Conservation (phyloP, 202 grass and related monocot genomes). For the Dendrocalamus latiflorus region DNA sequence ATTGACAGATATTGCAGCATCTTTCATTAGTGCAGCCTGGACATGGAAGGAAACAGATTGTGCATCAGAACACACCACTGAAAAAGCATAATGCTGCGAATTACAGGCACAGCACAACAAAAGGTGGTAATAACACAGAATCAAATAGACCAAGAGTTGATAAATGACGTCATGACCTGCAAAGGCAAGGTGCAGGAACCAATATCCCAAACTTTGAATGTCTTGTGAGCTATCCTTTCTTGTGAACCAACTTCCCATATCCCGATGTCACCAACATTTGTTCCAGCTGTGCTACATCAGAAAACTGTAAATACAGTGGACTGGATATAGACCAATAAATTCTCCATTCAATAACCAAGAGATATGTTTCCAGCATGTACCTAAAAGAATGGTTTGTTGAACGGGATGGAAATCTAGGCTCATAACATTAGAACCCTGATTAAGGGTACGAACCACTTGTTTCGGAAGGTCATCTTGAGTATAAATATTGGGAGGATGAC, state of each 20-base stretch:
- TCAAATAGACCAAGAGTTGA: neutral
- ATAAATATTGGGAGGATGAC: constrained; percentile 79
- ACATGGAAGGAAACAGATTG: constrained; percentile 17
- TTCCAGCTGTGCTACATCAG: constrained; percentile 61
- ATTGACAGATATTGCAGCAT: constrained; percentile 96
- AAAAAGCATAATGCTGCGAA: neutral
- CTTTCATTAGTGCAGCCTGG: constrained; percentile 93
- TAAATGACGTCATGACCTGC: constrained; percentile 49
- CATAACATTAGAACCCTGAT: constrained; percentile 93
- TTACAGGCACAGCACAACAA: constrained; percentile 25
- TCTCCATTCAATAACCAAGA: neutral
- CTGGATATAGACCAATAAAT: constrained; percentile 10
- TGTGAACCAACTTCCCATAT: constrained; percentile 97
- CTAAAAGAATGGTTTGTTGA: constrained; percentile 95
- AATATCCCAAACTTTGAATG: constrained; percentile 95
- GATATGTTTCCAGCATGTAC: constrained; percentile 24
- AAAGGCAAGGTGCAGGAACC: constrained; percentile 69
- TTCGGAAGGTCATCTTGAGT: constrained; percentile 92
- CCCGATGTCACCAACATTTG: constrained; percentile 94
- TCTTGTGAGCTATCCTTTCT: constrained; percentile 90
- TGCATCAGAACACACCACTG: constrained; percentile 12
- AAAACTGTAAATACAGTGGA: constrained; percentile 31
- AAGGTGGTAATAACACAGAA: constrained; percentile 1
- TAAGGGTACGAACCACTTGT: constrained; percentile 69
- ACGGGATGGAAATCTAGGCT: constrained; percentile 93